phyloP scores from a whole-genome alignment of 108 stramenopile species.

The Discostella stelligeroides region DNA sequence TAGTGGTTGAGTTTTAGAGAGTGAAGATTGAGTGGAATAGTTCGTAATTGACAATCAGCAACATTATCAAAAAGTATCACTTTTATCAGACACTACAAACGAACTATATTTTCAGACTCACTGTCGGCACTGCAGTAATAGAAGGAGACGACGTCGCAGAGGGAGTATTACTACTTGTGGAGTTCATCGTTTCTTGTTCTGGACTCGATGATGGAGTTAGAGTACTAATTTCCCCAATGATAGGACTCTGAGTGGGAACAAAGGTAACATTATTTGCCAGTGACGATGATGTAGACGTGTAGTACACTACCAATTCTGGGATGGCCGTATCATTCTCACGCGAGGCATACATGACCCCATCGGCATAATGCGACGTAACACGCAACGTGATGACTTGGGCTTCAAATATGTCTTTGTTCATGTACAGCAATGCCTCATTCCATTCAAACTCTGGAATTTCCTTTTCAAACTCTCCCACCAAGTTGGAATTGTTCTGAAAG shows the following conservation, averaged over 20 bases:
- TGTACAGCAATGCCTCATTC: constrained; percentile 5
- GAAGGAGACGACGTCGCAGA: not conserved
- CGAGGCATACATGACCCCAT: constrained; percentile 6
- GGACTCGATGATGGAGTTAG: not conserved
- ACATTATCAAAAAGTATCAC: too few relatives aligned
- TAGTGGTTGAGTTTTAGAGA: too few relatives aligned
- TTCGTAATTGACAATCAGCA: too few relatives aligned
- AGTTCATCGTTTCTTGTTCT: too few relatives aligned
- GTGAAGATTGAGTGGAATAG: not conserved
- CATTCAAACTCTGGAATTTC: constrained; percentile 1
- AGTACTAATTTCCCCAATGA: too few relatives aligned
- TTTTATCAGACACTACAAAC: too few relatives aligned
- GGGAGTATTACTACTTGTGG: too few relatives aligned
- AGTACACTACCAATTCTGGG: constrained; percentile 11
- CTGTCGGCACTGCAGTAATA: not conserved
- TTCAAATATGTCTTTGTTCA: too few relatives aligned
- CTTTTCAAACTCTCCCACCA: not conserved
- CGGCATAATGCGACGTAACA: constrained; percentile 2
- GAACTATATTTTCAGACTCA: not conserved
- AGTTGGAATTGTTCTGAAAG: constrained; percentile 6
- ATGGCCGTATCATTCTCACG: constrained; percentile 1
- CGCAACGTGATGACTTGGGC: not conserved
- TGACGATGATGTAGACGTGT: not conserved
- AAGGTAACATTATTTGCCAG: not conserved
- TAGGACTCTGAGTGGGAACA: constrained; percentile 3